These are phyloP conservation scores for Uromyces viciae-fabae DNA, from an alignment of 1,284 basidiomycete genomes.

Conservation along the genomic window DNA sequence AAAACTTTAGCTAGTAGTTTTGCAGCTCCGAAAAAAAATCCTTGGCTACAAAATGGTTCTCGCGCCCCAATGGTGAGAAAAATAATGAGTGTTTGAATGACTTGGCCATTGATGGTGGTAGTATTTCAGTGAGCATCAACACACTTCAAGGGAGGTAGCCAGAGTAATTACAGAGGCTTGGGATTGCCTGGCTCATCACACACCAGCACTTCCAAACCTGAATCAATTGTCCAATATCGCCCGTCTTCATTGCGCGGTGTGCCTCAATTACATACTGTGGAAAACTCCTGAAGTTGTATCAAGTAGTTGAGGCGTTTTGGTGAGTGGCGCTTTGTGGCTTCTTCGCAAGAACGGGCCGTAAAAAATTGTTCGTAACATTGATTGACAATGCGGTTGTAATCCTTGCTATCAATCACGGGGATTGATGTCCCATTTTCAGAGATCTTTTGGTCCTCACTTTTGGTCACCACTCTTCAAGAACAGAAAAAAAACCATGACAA, in stretches of 20 bases:
- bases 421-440: not conserved
- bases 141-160: not conserved
- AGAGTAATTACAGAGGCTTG: not conserved
- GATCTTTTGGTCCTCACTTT: not conserved
- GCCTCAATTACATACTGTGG: constrained; percentile 4
- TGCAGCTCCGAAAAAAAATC: not conserved
- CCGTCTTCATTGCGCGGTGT: not conserved
- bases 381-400: not conserved
- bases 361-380: not conserved
- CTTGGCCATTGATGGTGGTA: not conserved
- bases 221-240: not conserved
- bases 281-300: not conserved
- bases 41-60: not conserved
- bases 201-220: constrained; percentile 14
- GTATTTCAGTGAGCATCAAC: not conserved
- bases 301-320: not conserved
- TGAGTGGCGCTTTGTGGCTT: not conserved
- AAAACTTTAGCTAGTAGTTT: constrained; percentile 5
- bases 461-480: not conserved
- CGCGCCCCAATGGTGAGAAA: not conserved
- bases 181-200: not conserved
- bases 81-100: not conserved
- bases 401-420: not conserved
- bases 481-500: too few species aligned
- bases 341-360: not conserved